Conservation (phyloP, 2,329 filamentous ascomycete genomes). For the Zalaria obscura region DNA sequence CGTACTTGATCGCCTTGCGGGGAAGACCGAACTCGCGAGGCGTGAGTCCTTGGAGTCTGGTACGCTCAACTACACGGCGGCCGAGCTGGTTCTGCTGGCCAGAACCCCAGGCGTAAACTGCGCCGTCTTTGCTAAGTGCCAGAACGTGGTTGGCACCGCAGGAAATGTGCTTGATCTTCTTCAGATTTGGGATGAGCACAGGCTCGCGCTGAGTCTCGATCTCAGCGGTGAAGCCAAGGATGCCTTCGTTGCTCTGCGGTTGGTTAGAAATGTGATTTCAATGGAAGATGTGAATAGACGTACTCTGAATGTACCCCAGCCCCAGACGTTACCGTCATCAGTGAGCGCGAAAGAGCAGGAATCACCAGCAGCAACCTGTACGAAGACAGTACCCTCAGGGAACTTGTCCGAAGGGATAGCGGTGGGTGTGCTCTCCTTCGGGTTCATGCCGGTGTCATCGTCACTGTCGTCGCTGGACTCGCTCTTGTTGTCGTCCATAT, state of each 20-base stretch:
- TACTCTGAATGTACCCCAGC: constrained; percentile 71
- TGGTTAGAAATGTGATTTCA: constrained; percentile 2
- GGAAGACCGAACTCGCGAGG: constrained; percentile 45
- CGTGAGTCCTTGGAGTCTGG: constrained; percentile 37
- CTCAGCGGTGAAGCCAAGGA: constrained; percentile 47
- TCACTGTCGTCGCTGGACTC: constrained; percentile 42
- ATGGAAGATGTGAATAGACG: constrained; percentile 10
- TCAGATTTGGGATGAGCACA: constrained; percentile 44
- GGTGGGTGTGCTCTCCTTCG: constrained; percentile 54
- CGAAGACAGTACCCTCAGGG: constrained; percentile 39
- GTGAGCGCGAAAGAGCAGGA: constrained; percentile 66
- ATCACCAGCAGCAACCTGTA: constrained; percentile 57
- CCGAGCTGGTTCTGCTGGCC: constrained; percentile 61
- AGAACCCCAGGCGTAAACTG: constrained; percentile 57
- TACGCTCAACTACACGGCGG: constrained; percentile 47
- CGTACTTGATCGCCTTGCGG: constrained; percentile 42
- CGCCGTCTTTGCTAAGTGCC: constrained; percentile 50
- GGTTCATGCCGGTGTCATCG: constrained; percentile 53
- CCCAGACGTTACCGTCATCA: constrained; percentile 60
- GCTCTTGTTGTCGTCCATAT: constrained; percentile 41
- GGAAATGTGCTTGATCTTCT: constrained; percentile 50
- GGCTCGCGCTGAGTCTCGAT: constrained; percentile 39
- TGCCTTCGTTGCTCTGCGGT: constrained; percentile 45
- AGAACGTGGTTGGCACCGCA: constrained; percentile 59
- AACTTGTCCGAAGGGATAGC: constrained; percentile 42